phyloP scores from a whole-genome alignment of 495 filamentous ascomycete genomes.

The Lichina pygmaea region DNA sequence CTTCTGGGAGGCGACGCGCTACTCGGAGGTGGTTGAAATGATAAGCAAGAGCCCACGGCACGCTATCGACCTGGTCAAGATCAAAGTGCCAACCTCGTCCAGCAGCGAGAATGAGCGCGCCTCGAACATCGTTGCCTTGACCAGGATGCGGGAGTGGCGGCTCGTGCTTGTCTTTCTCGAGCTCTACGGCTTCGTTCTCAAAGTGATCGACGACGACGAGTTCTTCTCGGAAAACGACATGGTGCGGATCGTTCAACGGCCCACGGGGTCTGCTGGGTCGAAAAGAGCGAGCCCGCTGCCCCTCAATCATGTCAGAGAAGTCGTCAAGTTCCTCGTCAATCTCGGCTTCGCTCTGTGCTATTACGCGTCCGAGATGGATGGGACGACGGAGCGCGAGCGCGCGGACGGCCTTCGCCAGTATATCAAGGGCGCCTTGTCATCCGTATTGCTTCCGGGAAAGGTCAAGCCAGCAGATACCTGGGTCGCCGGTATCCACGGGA shows the following conservation, averaged over 20 bases:
- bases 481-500: conserved; percentile 34
- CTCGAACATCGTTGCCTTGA: background rate
- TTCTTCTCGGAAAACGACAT: conserved; percentile 26
- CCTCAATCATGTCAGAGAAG: conserved; percentile 37
- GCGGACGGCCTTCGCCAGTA: conserved; percentile 26
- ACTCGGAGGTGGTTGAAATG: conserved; percentile 34
- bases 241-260: conserved; percentile 9
- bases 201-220: conserved; percentile 83
- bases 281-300: conserved; percentile 42
- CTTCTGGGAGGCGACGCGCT: conserved; percentile 57
- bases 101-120: conserved; percentile 5
- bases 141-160: conserved; percentile 52
- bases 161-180: conserved; percentile 79
- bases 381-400: conserved; percentile 19
- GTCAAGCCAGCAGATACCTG: conserved; percentile 2
- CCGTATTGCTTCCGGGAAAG: conserved; percentile 9
- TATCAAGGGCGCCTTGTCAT: conserved; percentile 19
- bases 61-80: conserved; percentile 29
- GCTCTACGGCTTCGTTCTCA: conserved; percentile 72
- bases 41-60: conserved; percentile 31
- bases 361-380: conserved; percentile 40
- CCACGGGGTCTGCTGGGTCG: conserved; percentile 10
- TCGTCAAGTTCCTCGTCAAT: conserved; percentile 74
- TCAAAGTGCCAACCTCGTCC: conserved; percentile 6
- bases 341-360: conserved; percentile 81